phyloP scores from a whole-genome alignment of 371 early-diverging fungal genomes.

The Syncephalastrum monosporum region DNA sequence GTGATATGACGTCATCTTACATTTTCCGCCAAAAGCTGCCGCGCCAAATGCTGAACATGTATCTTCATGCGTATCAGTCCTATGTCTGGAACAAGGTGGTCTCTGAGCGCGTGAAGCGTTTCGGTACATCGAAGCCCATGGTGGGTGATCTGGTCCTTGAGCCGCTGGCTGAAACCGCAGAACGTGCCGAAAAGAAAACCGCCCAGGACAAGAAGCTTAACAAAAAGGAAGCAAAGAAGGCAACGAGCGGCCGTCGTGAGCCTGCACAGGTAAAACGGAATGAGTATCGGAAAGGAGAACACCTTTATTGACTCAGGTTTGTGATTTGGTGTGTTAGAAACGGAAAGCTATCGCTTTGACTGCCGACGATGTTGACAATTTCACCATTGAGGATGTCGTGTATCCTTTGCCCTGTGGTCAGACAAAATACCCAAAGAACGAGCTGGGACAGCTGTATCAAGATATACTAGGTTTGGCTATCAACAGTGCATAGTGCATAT shows the following conservation, averaged over 20 bases:
- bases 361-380: constrained; percentile 65
- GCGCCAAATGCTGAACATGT: constrained; percentile 86
- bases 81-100: constrained; percentile 93
- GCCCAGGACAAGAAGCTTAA: constrained; percentile 8
- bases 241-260: too few species aligned
- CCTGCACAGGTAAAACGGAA: not conserved
- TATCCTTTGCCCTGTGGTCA: constrained; percentile 86
- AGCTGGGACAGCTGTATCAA: constrained; percentile 61
- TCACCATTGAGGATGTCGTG: constrained; percentile 85
- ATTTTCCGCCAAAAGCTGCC: constrained; percentile 59
- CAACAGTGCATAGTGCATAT: not conserved
- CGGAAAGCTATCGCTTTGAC: constrained; percentile 55
- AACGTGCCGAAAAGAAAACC: constrained; percentile 11
- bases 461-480: constrained; percentile 59
- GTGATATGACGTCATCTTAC: not conserved
- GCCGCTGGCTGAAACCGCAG: too few species aligned
- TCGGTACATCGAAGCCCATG: constrained; percentile 69
- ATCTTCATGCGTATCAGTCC: constrained; percentile 97
- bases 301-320: not conserved
- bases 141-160: constrained; percentile 84
- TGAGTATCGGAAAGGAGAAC: not conserved
- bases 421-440: constrained; percentile 81
- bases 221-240: constrained; percentile 6
- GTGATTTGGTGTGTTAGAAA: constrained; percentile 18
- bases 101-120: constrained; percentile 70